Conservation (phyloP, 805 yeast species). For the Diddensiella transvaalensis region DNA sequence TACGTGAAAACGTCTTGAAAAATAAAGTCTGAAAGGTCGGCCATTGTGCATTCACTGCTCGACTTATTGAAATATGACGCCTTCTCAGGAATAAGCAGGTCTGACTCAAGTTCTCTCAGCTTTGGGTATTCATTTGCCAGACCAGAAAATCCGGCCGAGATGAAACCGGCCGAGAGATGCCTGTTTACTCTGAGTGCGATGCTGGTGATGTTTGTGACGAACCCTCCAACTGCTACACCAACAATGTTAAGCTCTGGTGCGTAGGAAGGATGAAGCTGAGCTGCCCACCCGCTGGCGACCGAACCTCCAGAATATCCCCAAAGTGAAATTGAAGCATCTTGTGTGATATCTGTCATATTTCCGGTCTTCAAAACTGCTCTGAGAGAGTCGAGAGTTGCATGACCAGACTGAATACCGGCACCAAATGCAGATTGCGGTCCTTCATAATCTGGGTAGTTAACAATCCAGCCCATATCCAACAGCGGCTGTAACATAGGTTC, state of each 20-base stretch:
- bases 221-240: slow-evolving; percentile 31
- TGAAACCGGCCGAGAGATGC: slow-evolving; percentile 22
- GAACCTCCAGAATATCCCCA: slow-evolving; percentile 76
- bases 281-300: slow-evolving; percentile 63
- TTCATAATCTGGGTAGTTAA: slow-evolving; percentile 29
- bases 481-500: slow-evolving; percentile 12
- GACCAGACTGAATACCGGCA: slow-evolving; percentile 29
- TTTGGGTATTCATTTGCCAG: slow-evolving; percentile 23
- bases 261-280: slow-evolving; percentile 25
- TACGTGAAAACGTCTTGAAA: slow-evolving; percentile 19
- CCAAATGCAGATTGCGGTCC: slow-evolving; percentile 30
- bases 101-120: slow-evolving; percentile 9
- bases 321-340: slow-evolving; percentile 53
- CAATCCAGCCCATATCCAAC: slow-evolving; percentile 19
- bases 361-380: slow-evolving; percentile 22
- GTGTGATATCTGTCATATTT: slow-evolving; percentile 34
- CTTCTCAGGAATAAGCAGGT: slow-evolving; percentile 9
- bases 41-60: slow-evolving; percentile 19
- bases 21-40: slow-evolving; percentile 14
- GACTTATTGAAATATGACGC: slow-evolving; percentile 6
- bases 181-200: slow-evolving; percentile 19
- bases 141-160: slow-evolving; percentile 26
- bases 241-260: slow-evolving; percentile 28
- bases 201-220: slow-evolving; percentile 23
- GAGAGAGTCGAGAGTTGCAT: slow-evolving; percentile 27